These are phyloP conservation scores for Colletotrichum simmondsii DNA, from an alignment of 2,329 filamentous ascomycete genomes.

Conservation along the genomic window DNA sequence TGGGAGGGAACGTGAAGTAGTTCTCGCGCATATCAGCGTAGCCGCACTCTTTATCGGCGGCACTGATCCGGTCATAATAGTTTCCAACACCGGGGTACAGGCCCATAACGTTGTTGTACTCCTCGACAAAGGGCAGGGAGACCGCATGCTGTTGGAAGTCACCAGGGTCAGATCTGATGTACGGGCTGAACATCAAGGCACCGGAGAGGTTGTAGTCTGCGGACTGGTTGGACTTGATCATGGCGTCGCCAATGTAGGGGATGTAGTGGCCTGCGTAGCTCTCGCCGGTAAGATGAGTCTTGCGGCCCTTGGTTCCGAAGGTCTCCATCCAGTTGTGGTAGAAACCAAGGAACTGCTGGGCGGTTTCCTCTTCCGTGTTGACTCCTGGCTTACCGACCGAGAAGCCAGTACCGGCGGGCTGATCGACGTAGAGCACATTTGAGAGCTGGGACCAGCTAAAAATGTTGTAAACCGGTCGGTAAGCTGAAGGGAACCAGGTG, in stretches of 20 bases:
- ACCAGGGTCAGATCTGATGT: constrained; percentile 71
- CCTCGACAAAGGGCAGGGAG: constrained; percentile 68
- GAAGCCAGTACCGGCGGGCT: constrained; percentile 45
- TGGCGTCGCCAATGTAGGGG: constrained; percentile 78
- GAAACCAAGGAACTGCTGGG: constrained; percentile 78
- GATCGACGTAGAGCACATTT: constrained; percentile 47
- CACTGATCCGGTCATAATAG: constrained; percentile 62
- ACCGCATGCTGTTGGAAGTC: constrained; percentile 57
- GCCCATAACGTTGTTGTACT: constrained; percentile 69
- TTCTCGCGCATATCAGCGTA: constrained; percentile 69
- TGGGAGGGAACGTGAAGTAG: constrained; percentile 76
- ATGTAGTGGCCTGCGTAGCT: constrained; percentile 76
- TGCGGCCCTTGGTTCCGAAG: constrained; percentile 75
- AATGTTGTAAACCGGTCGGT: constrained; percentile 61
- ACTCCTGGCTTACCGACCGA: constrained; percentile 70
- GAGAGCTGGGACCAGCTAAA: constrained; percentile 54
- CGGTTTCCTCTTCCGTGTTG: constrained; percentile 74
- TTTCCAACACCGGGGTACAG: constrained; percentile 63
- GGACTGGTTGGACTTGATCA: constrained; percentile 74
- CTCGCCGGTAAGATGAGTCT: constrained; percentile 80
- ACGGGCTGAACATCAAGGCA: constrained; percentile 72
- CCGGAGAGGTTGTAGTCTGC: constrained; percentile 75
- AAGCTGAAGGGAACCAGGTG: constrained; percentile 76
- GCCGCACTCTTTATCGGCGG: constrained; percentile 69
- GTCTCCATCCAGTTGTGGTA: constrained; percentile 82